These are phyloP conservation scores for Chalciporus sphaerocephalus DNA, from an alignment of 768 basidiomycete genomes.

Conservation along the genomic window DNA sequence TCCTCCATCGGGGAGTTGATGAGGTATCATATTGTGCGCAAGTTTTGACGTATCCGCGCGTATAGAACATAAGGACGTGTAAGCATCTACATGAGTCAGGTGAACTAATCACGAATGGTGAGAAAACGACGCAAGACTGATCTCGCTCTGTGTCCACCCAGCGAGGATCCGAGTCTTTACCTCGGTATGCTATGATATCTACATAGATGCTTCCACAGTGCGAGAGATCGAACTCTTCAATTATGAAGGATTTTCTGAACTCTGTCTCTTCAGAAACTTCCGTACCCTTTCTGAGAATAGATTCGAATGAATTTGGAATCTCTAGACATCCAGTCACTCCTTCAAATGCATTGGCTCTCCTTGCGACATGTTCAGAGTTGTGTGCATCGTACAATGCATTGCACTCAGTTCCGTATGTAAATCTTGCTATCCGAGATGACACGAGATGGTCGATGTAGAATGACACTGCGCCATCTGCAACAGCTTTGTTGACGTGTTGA, in stretches of 20 bases:
- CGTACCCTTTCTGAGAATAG: constrained; percentile 31
- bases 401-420: constrained; percentile 37
- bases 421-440: constrained; percentile 38
- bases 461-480: constrained; percentile 45
- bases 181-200: constrained; percentile 24
- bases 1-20: constrained; percentile 3
- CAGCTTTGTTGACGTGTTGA: constrained; percentile 45
- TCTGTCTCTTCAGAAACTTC: constrained; percentile 21
- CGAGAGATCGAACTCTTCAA: constrained; percentile 10
- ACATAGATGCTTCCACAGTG: constrained; percentile 12
- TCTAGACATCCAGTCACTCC: constrained; percentile 24
- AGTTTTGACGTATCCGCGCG: constrained; percentile 25
- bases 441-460: constrained; percentile 44
- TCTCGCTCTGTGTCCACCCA: constrained; percentile 29
- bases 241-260: constrained; percentile 20
- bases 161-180: constrained; percentile 11
- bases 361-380: constrained; percentile 36
- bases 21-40: constrained; percentile 7
- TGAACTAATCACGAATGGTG: neutral
- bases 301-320: constrained; percentile 34
- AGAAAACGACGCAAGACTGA: neutral
- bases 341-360: constrained; percentile 22
- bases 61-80: constrained; percentile 23
- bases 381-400: constrained; percentile 23
- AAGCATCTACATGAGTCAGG: constrained; percentile 17